These are phyloP conservation scores for Trichoderma aggressivum DNA, from an alignment of 2,329 filamentous ascomycete genomes.

Conservation along the genomic window DNA sequence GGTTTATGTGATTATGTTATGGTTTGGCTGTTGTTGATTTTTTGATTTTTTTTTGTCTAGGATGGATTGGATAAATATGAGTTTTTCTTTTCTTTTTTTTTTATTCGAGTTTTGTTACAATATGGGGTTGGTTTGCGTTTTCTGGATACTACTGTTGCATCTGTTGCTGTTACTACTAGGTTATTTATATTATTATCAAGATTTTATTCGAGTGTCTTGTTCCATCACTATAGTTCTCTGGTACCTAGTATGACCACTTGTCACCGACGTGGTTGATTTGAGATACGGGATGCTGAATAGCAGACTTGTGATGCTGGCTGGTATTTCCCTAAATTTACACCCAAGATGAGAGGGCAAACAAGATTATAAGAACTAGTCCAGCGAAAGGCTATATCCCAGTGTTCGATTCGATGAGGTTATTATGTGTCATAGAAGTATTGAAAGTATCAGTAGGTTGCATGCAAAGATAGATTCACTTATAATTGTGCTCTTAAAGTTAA, in stretches of 20 bases:
- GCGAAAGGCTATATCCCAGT: too few species aligned
- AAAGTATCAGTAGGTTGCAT: neutral
- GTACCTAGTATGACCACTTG: neutral
- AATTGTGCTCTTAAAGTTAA: neutral
- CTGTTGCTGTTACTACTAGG: neutral
- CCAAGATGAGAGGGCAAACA: too few species aligned
- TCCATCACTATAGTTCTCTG: accelerated
- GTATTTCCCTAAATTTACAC: too few species aligned
- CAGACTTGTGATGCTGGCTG: too few species aligned
- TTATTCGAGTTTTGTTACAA: neutral
- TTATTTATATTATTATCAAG: neutral
- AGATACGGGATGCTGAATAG: neutral
- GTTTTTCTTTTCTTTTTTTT: neutral
- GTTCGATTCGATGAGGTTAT: too few species aligned
- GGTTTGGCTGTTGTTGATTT: neutral
- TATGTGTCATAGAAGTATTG: neutral
- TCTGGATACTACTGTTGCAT: neutral
- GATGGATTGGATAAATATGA: slow-evolving; percentile 3
- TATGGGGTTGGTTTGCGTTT: neutral
- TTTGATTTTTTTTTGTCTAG: slow-evolving; percentile 2
- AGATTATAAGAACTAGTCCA: too few species aligned
- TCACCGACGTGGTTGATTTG: neutral
- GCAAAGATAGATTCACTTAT: neutral
- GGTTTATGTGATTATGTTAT: neutral
- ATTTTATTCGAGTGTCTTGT: neutral